Conservation (phyloP, 164 flowering plant species). For the Pachysandra terminalis region DNA sequence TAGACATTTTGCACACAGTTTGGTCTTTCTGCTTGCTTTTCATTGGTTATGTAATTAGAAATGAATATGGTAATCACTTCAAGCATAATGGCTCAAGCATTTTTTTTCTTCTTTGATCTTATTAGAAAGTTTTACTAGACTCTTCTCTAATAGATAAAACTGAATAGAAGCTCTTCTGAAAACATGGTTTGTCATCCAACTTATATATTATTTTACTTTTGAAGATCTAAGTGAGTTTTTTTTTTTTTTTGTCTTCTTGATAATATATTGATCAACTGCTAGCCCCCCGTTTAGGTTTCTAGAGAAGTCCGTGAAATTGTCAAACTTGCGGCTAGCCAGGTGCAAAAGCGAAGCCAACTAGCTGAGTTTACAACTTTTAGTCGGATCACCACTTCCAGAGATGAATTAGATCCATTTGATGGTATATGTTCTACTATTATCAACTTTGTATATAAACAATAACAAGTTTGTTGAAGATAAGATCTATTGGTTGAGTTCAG, state of each 20-base stretch:
- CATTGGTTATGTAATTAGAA: too few relatives aligned
- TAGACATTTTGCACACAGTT: too few relatives aligned
- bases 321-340: conserved; percentile 80
- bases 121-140: not conserved
- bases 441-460: conserved; percentile 1
- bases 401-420: conserved; percentile 79
- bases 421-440: conserved; percentile 37
- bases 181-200: not conserved
- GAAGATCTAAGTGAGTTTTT: not conserved
- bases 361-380: conserved; percentile 63
- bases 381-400: conserved; percentile 51
- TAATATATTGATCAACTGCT: conserved; percentile 5
- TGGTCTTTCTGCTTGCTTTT: too few relatives aligned
- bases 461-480: conserved; percentile 1
- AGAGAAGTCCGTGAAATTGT: conserved; percentile 79
- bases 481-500: conserved; percentile 32
- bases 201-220: not conserved
- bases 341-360: conserved; percentile 62
- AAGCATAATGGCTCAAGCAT: too few relatives aligned
- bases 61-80: too few relatives aligned
- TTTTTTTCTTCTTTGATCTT: not conserved
- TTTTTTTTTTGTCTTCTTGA: not conserved
- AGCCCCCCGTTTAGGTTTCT: conserved; percentile 44
- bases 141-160: not conserved
- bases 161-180: too few relatives aligned